A percentile compares a stretch with the other conserved stretches of the same genome.
Conservation (phyloP, 768 basidiomycete species). For the Podaxis carcinomalis region DNA sequence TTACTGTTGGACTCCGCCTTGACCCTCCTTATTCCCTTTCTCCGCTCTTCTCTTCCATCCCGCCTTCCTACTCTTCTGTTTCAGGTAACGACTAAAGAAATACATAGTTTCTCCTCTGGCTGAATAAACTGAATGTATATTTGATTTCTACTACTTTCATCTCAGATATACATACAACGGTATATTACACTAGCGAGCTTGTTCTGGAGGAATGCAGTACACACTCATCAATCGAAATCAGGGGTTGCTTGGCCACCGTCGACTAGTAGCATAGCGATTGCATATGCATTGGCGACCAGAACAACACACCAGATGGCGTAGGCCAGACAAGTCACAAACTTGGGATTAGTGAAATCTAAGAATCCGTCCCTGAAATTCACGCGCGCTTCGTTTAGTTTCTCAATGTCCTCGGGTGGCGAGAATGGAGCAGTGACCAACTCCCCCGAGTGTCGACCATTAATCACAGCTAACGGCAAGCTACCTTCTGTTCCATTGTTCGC, state of each 20-base stretch:
- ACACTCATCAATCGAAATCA: neutral
- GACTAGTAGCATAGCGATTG: slow-evolving; percentile 38
- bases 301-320: slow-evolving; percentile 45
- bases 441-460: neutral
- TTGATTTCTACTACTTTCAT: neutral
- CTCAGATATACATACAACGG: neutral
- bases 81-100: neutral
- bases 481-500: neutral
- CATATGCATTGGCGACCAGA: slow-evolving; percentile 48
- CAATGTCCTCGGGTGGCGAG: neutral
- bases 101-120: neutral
- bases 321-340: slow-evolving; percentile 33
- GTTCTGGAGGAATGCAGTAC: neutral
- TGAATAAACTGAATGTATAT: neutral
- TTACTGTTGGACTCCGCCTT: slow-evolving; percentile 4
- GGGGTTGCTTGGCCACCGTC: neutral
- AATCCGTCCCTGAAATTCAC: slow-evolving; percentile 2
- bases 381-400: slow-evolving; percentile 12
- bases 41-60: neutral
- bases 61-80: neutral
- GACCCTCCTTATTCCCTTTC: neutral
- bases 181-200: neutral
- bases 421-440: neutral
- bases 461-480: neutral
- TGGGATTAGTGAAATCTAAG: slow-evolving; percentile 38